Evolutionary conservation across 2,329 filamentous ascomycete species (phyloP).

Genomic region (Stagonosporopsis chrysanthemi): DNA sequence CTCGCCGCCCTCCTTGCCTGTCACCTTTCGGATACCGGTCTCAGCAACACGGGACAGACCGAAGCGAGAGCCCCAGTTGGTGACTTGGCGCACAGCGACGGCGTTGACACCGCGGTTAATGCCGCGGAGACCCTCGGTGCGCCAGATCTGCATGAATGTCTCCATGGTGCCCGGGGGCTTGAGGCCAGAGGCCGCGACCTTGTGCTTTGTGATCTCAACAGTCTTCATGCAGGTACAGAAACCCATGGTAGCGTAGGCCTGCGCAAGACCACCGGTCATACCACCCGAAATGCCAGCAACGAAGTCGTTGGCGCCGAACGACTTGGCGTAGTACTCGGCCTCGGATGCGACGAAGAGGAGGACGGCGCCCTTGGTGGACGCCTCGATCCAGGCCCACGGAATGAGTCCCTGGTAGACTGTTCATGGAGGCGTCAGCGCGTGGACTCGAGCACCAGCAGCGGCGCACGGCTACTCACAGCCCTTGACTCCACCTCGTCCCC

Average conservation of each 20-base stretch:
- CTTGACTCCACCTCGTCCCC: slow-evolving; percentile 89
- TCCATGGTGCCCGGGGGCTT: slow-evolving; percentile 90
- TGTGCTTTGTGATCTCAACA: slow-evolving; percentile 98
- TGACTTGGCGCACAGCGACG: slow-evolving; percentile 98
- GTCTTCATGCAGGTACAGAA: slow-evolving; percentile 99
- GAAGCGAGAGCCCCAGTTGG: slow-evolving; percentile 98
- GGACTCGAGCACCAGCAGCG: slow-evolving; percentile 78
- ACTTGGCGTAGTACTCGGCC: slow-evolving; percentile 91
- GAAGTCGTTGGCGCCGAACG: slow-evolving; percentile 85
- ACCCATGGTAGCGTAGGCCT: slow-evolving; percentile 99
- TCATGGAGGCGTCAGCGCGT: slow-evolving; percentile 23
- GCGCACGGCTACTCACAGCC: slow-evolving; percentile 86
- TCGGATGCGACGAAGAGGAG: slow-evolving; percentile 99
- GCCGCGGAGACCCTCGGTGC: slow-evolving; percentile 87
- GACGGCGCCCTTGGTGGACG: slow-evolving; percentile 98
- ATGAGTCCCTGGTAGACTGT: slow-evolving; percentile 99
- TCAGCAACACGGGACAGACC: slow-evolving; percentile 92
- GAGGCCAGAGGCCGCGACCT: slow-evolving; percentile 81
- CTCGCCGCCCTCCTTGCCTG: slow-evolving; percentile 79
- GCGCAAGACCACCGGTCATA: slow-evolving; percentile 92
- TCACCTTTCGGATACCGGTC: slow-evolving; percentile 79
- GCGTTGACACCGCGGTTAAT: slow-evolving; percentile 99
- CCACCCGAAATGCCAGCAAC: slow-evolving; percentile 87
- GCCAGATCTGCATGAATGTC: slow-evolving; percentile 98
- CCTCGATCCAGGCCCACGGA: slow-evolving; percentile 96